Evolutionary conservation across 139 green algal species (phyloP).

Genomic region (Eudorina sp.): DNA sequence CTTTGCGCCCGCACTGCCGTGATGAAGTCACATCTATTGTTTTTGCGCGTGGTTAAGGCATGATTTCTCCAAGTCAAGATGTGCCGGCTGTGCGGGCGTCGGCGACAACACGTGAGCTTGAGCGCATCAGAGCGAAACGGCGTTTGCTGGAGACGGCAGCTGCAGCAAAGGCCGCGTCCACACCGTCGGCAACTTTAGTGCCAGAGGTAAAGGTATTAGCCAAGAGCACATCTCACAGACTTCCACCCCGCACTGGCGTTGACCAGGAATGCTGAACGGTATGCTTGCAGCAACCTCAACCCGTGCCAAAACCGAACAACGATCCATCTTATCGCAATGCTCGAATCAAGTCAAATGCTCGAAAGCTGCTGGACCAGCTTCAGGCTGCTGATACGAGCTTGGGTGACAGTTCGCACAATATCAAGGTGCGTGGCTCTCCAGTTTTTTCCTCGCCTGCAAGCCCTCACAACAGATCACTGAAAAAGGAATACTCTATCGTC

Average conservation of each 20-base stretch:
- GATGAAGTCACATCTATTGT: neutral
- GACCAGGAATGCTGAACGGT: neutral
- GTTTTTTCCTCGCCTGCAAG: neutral
- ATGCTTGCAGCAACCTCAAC: constrained; percentile 1
- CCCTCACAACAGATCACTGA: neutral
- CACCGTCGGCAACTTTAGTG: neutral
- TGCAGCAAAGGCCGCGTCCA: neutral
- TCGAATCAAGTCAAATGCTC: constrained; percentile 30
- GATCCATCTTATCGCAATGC: constrained; percentile 12
- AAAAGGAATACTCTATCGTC: neutral
- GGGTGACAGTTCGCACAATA: constrained; percentile 12
- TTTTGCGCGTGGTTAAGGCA: neutral
- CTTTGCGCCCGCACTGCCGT: neutral
- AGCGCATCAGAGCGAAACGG: constrained; percentile 14
- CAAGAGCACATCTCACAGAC: neutral
- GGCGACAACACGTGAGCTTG: constrained; percentile 17
- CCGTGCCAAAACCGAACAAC: neutral
- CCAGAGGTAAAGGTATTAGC: neutral
- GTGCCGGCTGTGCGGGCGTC: neutral
- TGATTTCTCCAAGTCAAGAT: constrained; percentile 3
- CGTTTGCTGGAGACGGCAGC: constrained; percentile 24
- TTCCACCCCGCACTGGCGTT: neutral
- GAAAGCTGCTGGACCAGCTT: constrained; percentile 39
- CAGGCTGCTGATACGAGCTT: constrained; percentile 18
- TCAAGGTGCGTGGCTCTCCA: constrained; percentile 18